Evolutionary conservation across 306 rosid genomes (phyloP).

Genomic region (Fragaria iinumae): DNA sequence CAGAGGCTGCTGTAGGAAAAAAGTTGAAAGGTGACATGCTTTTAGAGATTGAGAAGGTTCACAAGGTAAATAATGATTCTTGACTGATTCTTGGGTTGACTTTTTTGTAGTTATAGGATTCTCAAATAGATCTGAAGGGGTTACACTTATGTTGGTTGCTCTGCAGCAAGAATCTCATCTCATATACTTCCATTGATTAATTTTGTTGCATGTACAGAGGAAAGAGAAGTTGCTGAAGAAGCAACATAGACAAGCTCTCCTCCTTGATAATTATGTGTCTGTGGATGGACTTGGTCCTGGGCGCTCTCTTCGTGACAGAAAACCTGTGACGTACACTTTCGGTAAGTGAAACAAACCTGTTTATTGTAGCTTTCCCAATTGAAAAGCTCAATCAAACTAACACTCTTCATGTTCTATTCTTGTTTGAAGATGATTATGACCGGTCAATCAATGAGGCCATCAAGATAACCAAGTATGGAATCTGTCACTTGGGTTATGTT

Average conservation of each 20-base stretch:
- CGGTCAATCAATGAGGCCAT: slow-evolving; percentile 96
- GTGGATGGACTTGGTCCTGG: slow-evolving; percentile 89
- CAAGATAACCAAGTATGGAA: slow-evolving; percentile 89
- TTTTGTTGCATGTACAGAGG: slow-evolving; percentile 51
- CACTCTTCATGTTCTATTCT: not conserved
- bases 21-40: slow-evolving; percentile 93
- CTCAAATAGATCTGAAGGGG: slow-evolving; percentile 6
- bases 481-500: slow-evolving; percentile 4
- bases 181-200: slow-evolving; percentile 17
- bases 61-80: slow-evolving; percentile 59
- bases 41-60: slow-evolving; percentile 96
- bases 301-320: slow-evolving; percentile 98
- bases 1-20: slow-evolving; percentile 87
- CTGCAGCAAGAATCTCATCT: slow-evolving; percentile 7
- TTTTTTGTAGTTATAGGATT: slow-evolving; percentile 12
- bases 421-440: slow-evolving; percentile 87
- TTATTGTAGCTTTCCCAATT: not conserved
- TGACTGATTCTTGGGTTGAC: slow-evolving; percentile 14
- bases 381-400: not conserved
- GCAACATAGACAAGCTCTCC: slow-evolving; percentile 96
- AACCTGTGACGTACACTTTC: slow-evolving; percentile 94
- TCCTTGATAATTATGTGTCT: slow-evolving; percentile 75
- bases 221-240: slow-evolving; percentile 93
- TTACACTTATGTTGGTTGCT: not conserved
- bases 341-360: slow-evolving; percentile 53